These are phyloP conservation scores for Coelastrella sp. DNA, from an alignment of 139 green algal species.

Conservation along the genomic window DNA sequence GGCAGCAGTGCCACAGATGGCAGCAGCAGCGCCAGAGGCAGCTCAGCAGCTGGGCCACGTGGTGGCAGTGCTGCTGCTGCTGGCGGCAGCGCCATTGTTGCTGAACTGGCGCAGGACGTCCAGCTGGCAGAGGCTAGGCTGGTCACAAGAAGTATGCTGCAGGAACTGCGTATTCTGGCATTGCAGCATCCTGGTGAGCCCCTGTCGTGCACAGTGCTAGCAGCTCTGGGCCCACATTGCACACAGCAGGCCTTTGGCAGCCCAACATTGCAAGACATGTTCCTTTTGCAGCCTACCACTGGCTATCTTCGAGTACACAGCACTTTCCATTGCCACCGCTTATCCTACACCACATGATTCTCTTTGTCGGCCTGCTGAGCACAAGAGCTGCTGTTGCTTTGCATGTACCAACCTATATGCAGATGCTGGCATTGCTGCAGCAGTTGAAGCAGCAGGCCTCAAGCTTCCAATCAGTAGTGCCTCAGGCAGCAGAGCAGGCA, in stretches of 20 bases:
- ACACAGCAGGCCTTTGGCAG: background rate
- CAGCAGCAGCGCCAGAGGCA: background rate
- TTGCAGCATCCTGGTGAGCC: constrained; percentile 38
- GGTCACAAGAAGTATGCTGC: constrained; percentile 51
- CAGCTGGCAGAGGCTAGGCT: constrained; percentile 43
- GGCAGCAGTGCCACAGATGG: constrained; percentile 1
- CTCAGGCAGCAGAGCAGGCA: background rate
- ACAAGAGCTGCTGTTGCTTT: no score
- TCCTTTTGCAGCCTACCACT: background rate
- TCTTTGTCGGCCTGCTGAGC: background rate
- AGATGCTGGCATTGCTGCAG: constrained; percentile 50
- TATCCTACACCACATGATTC: background rate
- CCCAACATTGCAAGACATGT: background rate
- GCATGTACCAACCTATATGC: background rate
- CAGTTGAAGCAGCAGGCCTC: constrained; percentile 55
- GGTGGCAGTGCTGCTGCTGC: background rate
- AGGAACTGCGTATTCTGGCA: constrained; percentile 56
- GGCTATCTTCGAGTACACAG: background rate
- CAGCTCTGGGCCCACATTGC: no score
- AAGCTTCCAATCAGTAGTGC: constrained; percentile 48
- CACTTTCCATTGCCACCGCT: background rate
- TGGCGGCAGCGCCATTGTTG: background rate
- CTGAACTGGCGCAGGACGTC: constrained; percentile 36
- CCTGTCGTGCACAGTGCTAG: no score
- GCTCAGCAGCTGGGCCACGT: constrained; percentile 3